phyloP scores from a whole-genome alignment of 192 early-diverging fungal species.

The Chytriomyces sp. region DNA sequence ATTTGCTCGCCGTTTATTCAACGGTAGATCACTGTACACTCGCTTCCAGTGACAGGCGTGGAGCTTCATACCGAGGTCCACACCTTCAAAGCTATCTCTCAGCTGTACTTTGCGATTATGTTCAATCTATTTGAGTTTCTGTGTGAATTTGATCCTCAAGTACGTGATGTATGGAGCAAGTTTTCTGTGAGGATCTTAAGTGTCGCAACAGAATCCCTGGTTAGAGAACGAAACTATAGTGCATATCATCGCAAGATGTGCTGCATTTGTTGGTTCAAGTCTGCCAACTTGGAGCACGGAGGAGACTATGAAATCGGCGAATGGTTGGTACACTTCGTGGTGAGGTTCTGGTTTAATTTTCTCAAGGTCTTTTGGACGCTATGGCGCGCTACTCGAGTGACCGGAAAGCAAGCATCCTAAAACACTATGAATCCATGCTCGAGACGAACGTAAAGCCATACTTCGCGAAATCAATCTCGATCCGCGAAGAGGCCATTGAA shows the following conservation, averaged over 20 bases:
- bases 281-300: too few species aligned
- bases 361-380: background rate
- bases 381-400: background rate
- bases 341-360: background rate
- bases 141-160: background rate
- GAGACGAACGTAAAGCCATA: constrained; percentile 26
- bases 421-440: constrained; percentile 29
- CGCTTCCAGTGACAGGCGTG: too few species aligned
- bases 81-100: background rate
- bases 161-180: too few species aligned
- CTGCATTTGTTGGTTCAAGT: background rate
- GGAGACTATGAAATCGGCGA: background rate
- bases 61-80: background rate
- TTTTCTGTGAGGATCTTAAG: background rate
- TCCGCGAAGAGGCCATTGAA: background rate
- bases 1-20: too few species aligned
- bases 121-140: background rate
- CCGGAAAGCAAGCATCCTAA: background rate
- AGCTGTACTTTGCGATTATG: background rate
- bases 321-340: background rate
- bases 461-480: constrained; percentile 13
- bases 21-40: too few species aligned
- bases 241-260: background rate
- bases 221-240: background rate
- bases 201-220: background rate